Evolutionary conservation across 257 asterid genomes (phyloP).

Genomic region (Capsicum rhomboideum): DNA sequence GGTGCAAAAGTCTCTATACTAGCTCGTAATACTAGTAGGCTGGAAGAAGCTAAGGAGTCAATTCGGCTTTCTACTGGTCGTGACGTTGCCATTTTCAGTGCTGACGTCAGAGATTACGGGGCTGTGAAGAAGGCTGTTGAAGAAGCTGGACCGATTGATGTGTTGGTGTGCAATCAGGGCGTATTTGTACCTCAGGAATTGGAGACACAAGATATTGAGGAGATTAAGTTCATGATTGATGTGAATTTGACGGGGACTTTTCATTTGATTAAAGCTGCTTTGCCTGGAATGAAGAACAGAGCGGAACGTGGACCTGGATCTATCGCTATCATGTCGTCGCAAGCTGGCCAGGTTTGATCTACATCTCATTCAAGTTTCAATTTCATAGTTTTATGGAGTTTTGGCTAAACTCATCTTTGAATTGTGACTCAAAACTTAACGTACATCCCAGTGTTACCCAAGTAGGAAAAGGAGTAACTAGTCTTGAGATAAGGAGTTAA

Average conservation of each 20-base stretch:
- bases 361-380: background rate
- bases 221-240: slow-evolving; percentile 78
- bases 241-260: slow-evolving; percentile 79
- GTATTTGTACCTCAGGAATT: slow-evolving; percentile 69
- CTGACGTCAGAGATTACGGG: slow-evolving; percentile 77
- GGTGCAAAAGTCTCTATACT: slow-evolving; percentile 78
- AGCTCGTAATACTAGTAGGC: slow-evolving; percentile 59
- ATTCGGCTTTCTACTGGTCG: slow-evolving; percentile 79
- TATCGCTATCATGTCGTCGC: slow-evolving; percentile 88
- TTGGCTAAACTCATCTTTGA: no score
- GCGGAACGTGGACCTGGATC: slow-evolving; percentile 63
- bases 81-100: slow-evolving; percentile 65
- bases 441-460: no score
- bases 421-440: no score
- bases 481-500: no score
- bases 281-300: slow-evolving; percentile 78
- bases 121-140: slow-evolving; percentile 50
- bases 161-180: slow-evolving; percentile 86
- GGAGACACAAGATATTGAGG: slow-evolving; percentile 64
- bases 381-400: no score
- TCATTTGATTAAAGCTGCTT: slow-evolving; percentile 81
- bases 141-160: slow-evolving; percentile 76
- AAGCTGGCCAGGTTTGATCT: slow-evolving; percentile 81
- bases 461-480: no score
- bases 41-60: slow-evolving; percentile 64